Conservation (phyloP, 331 rosid species). For the Acacia concinna region DNA sequence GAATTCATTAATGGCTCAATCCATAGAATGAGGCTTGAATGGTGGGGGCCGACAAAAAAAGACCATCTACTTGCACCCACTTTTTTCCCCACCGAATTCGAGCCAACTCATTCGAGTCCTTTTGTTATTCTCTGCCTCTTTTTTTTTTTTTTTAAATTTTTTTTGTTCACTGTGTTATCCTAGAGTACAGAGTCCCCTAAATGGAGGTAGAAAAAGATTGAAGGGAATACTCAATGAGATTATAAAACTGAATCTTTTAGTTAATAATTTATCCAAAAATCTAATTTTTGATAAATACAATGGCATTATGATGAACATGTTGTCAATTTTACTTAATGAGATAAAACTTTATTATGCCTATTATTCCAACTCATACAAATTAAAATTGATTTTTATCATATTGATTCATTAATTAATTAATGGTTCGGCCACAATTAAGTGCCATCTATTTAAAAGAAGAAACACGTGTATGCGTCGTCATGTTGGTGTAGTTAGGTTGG, state of each 20-base stretch:
- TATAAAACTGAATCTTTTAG: too few relatives aligned
- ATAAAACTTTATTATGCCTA: neutral
- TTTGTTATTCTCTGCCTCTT: neutral
- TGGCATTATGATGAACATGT: too few relatives aligned
- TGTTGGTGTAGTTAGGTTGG: neutral
- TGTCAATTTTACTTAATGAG: too few relatives aligned
- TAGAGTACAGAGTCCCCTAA: too few relatives aligned
- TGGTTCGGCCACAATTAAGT: neutral
- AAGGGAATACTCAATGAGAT: too few relatives aligned
- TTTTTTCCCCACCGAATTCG: neutral
- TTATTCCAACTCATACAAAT: neutral
- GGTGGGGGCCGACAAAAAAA: neutral
- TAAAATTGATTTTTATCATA: neutral
- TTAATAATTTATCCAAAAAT: too few relatives aligned
- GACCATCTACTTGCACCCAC: neutral
- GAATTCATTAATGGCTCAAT: neutral
- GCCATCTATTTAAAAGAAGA: neutral
- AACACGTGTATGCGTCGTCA: neutral
- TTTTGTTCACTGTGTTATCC: too few relatives aligned
- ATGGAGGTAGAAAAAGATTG: too few relatives aligned
- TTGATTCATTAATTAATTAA: neutral
- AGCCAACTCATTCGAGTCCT: neutral
- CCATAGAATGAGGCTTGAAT: conserved; percentile 3
- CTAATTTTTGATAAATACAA: too few relatives aligned
- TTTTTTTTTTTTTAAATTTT: too few relatives aligned